Evolutionary conservation across 352 stramenopile species (phyloP).

Genomic region (Phytopythium delawarense): DNA sequence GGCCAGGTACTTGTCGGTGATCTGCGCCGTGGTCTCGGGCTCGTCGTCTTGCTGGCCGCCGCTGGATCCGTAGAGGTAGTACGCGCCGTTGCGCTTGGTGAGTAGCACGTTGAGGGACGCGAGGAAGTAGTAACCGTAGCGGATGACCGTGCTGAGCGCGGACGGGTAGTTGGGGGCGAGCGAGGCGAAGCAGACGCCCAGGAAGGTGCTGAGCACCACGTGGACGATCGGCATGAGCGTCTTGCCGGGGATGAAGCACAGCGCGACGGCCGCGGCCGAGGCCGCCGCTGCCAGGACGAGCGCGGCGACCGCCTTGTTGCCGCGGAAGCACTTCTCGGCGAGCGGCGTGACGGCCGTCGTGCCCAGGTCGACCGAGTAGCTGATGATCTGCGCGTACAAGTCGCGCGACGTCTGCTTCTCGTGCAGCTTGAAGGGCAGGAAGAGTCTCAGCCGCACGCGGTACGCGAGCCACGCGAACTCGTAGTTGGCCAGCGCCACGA

Average conservation of each 20-base stretch:
- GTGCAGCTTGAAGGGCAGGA: conserved; percentile 62
- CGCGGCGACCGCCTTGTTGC: conserved; percentile 19
- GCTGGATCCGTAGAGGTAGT: conserved; percentile 6
- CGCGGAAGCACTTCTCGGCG: conserved; percentile 34
- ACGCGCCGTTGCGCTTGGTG: conserved; percentile 9
- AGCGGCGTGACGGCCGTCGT: conserved; percentile 48
- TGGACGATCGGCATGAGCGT: conserved; percentile 38
- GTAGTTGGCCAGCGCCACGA: conserved; percentile 39
- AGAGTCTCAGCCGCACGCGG: conserved; percentile 43
- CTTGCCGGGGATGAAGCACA: conserved; percentile 21
- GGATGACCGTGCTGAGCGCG: conserved; percentile 35
- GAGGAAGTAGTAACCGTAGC: conserved; percentile 49
- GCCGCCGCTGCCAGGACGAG: conserved; percentile 19
- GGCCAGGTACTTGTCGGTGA: conserved; percentile 29
- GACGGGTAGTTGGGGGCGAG: conserved; percentile 45
- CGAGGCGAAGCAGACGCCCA: conserved; percentile 27
- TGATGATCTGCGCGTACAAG: conserved; percentile 69
- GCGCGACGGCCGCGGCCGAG: conserved; percentile 5
- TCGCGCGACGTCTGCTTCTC: conserved; percentile 66
- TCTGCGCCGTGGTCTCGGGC: conserved; percentile 8
- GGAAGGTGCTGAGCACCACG: conserved; percentile 30
- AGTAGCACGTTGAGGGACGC: conserved; percentile 48
- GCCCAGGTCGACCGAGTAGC: conserved; percentile 51
- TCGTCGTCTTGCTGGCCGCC: conserved; percentile 6
- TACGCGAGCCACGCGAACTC: conserved; percentile 66